phyloP scores from a whole-genome alignment of 495 filamentous ascomycete genomes.

The Trichoderma reesei region DNA sequence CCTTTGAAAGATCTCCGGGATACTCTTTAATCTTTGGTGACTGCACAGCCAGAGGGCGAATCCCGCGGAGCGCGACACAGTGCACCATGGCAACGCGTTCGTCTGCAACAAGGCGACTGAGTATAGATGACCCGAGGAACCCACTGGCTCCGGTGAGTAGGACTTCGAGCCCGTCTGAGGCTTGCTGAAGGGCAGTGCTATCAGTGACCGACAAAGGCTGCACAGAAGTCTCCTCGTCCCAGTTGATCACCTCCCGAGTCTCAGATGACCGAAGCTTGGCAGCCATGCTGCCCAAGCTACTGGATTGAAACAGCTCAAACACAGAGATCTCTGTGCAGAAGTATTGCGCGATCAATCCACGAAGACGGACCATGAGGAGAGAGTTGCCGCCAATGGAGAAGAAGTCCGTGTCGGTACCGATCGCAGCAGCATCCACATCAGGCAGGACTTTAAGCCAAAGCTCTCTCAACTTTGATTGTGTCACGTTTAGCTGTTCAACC shows the following conservation, averaged over 20 bases:
- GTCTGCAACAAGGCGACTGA: conserved; percentile 14
- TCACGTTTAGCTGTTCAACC: background rate
- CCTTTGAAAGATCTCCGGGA: conserved; percentile 31
- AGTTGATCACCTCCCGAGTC: conserved; percentile 12
- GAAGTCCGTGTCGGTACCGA: conserved; percentile 22
- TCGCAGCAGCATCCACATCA: background rate
- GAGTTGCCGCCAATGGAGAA: conserved; percentile 33
- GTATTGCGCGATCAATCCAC: conserved; percentile 11
- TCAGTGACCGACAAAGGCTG: background rate
- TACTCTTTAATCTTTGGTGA: conserved; percentile 25
- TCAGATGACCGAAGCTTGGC: conserved; percentile 11
- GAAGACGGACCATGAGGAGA: conserved; percentile 24
- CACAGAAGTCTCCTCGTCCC: conserved; percentile 19
- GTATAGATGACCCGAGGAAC: conserved; percentile 18
- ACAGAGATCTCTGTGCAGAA: conserved; percentile 15
- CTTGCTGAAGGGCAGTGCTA: background rate
- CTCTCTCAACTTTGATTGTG: background rate
- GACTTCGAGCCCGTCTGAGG: conserved; percentile 10
- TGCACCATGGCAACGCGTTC: conserved; percentile 14
- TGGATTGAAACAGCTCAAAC: conserved; percentile 20
- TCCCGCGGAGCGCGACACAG: conserved; percentile 13
- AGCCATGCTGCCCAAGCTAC: conserved; percentile 24
- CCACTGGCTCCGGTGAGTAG: conserved; percentile 26
- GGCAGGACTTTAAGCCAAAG: conserved; percentile 12
- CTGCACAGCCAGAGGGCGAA: conserved; percentile 19